Evolutionary conservation across 1,284 basidiomycete species (phyloP).

Genomic region (Austroboletus novae-zelandiae): DNA sequence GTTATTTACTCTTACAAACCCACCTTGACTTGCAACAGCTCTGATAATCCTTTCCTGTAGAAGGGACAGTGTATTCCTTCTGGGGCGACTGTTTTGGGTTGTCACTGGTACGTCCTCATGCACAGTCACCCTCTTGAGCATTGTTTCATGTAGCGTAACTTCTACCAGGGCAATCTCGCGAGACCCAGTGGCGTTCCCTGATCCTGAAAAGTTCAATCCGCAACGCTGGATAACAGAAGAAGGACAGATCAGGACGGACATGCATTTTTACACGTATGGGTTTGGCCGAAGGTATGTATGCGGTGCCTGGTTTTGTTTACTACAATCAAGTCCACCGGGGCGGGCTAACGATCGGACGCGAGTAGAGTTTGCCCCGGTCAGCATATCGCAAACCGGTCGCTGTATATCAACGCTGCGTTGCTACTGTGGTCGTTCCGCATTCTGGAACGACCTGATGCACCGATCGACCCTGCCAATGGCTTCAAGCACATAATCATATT

Average conservation of each 20-base stretch:
- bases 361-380: neutral
- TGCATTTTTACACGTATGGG: neutral
- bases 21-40: neutral
- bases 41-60: neutral
- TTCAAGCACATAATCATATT: neutral
- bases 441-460: neutral
- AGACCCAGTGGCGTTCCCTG: too few relatives aligned
- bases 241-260: neutral
- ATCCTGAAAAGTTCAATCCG: too few relatives aligned
- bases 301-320: neutral
- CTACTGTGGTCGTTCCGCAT: neutral
- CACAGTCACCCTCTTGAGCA: too few relatives aligned
- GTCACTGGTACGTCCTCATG: too few relatives aligned
- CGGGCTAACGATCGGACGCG: neutral
- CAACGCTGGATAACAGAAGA: too few relatives aligned
- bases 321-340: too few relatives aligned
- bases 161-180: too few relatives aligned
- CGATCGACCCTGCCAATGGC: neutral
- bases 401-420: neutral
- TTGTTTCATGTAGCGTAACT: too few relatives aligned
- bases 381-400: neutral
- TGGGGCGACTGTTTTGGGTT: too few relatives aligned
- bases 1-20: neutral
- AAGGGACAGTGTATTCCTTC: neutral
- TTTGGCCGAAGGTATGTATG: neutral